These are phyloP conservation scores for Paulownia fortunei DNA, from an alignment of 257 asterid species.

Conservation along the genomic window DNA sequence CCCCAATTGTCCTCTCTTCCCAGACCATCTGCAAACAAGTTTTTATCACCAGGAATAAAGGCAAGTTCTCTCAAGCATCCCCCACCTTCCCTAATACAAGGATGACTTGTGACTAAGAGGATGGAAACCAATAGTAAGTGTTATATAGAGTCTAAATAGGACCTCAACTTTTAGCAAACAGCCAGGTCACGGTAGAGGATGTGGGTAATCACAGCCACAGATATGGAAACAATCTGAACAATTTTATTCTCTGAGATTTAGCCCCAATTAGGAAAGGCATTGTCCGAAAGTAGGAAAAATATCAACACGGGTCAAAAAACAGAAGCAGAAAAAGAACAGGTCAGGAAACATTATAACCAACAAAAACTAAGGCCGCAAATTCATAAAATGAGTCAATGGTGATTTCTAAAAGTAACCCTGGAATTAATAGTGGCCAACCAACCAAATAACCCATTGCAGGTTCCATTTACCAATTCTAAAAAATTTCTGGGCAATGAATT, in stretches of 20 bases:
- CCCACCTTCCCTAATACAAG: not conserved
- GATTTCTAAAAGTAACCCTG: too few relatives aligned
- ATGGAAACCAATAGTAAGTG: too few relatives aligned
- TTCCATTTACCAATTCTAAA: too few relatives aligned
- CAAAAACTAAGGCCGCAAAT: too few relatives aligned
- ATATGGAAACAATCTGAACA: not conserved
- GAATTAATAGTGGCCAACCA: too few relatives aligned
- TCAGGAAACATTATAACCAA: too few relatives aligned
- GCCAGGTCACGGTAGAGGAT: not conserved
- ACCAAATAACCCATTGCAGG: too few relatives aligned
- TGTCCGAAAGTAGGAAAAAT: not conserved
- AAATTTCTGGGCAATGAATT: too few relatives aligned
- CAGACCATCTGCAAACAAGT: not conserved
- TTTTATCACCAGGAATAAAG: not conserved
- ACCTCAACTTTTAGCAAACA: not conserved
- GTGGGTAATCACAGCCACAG: not conserved
- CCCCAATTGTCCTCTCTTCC: not conserved
- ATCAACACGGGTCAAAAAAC: not conserved
- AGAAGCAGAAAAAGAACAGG: too few relatives aligned
- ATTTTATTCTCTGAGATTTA: not conserved
- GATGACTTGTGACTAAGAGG: too few relatives aligned
- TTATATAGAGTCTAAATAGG: not conserved
- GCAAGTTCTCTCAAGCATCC: not conserved
- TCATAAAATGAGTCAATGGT: too few relatives aligned
- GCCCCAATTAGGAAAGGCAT: slow-evolving; percentile 1